These are phyloP conservation scores for Dendrobium catenatum DNA, from an alignment of 106 monocot genomes.

Conservation along the genomic window DNA sequence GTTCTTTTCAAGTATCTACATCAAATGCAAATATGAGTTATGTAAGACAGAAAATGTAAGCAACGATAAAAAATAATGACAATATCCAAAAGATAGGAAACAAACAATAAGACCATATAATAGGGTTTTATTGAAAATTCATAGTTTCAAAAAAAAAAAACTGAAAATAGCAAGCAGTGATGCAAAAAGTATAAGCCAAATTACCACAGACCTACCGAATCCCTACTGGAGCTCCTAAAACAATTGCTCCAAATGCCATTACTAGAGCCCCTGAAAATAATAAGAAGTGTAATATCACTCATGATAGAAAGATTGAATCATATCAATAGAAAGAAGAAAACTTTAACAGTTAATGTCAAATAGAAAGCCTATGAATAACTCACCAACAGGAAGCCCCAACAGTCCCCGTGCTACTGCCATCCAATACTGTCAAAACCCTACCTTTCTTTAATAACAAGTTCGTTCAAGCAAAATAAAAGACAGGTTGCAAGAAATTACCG, in stretches of 20 bases:
- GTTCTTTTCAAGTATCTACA: constrained; percentile 42
- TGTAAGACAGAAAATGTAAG: neutral
- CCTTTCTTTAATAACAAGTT: neutral
- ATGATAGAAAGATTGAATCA: neutral
- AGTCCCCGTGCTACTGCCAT: constrained; percentile 32
- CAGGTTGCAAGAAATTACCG: constrained; percentile 22
- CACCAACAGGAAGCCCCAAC: constrained; percentile 35
- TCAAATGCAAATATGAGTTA: neutral
- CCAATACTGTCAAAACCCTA: constrained; percentile 27
- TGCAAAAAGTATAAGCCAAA: neutral
- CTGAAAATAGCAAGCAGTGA: neutral
- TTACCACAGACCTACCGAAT: constrained; percentile 14
- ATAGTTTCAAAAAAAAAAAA: neutral
- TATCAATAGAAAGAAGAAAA: neutral
- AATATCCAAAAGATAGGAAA: neutral
- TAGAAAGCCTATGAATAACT: constrained; percentile 1
- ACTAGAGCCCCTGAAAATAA: constrained; percentile 41
- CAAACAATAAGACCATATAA: neutral
- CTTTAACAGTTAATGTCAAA: neutral
- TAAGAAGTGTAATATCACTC: constrained; percentile 2
- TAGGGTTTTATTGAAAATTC: neutral
- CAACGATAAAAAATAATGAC: neutral
- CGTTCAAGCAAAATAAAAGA: neutral
- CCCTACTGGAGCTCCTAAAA: constrained; percentile 57
- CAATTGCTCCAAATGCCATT: constrained; percentile 78